phyloP scores from a whole-genome alignment of 129 eudicot genomes.

The Flaveria linearis region DNA sequence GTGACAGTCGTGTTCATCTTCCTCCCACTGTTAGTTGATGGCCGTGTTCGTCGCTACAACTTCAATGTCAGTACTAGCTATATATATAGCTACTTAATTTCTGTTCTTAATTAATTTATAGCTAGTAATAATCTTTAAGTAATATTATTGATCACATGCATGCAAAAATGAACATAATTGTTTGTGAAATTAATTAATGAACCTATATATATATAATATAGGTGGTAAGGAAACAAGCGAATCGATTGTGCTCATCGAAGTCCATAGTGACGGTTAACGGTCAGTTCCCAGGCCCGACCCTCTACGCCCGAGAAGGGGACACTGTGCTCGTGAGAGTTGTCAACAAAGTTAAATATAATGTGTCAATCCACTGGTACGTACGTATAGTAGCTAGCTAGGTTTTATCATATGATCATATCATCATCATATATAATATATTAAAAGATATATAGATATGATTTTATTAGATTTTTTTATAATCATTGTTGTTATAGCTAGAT shows the following conservation, averaged over 20 bases:
- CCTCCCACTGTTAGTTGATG: slow-evolving; percentile 44
- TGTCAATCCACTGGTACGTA: slow-evolving; percentile 72
- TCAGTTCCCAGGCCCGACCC: slow-evolving; percentile 70
- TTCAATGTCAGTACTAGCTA: slow-evolving; percentile 58
- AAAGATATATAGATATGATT: too few species aligned
- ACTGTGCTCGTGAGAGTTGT: slow-evolving; percentile 65
- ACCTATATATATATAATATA: not conserved
- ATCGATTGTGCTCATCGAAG: slow-evolving; percentile 63
- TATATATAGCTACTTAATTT: not conserved
- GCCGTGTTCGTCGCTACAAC: slow-evolving; percentile 64
- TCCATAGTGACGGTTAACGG: slow-evolving; percentile 70
- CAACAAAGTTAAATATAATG: slow-evolving; percentile 70
- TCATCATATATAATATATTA: too few species aligned
- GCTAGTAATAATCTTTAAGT: not conserved
- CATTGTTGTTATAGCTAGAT: too few species aligned
- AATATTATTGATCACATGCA: slow-evolving; percentile 20
- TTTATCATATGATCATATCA: too few species aligned
- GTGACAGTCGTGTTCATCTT: slow-evolving; percentile 45
- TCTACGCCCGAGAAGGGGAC: slow-evolving; percentile 77
- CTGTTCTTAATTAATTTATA: not conserved
- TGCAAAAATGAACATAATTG: not conserved
- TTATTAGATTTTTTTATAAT: too few species aligned
- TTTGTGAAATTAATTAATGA: not conserved
- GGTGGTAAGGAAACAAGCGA: slow-evolving; percentile 66
- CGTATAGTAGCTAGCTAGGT: too few species aligned